Evolutionary conservation across 2,329 filamentous ascomycete genomes (phyloP), one percentile per base, ranked within the genome.

Genomic region (Paecilomyces formosus): DNA sequence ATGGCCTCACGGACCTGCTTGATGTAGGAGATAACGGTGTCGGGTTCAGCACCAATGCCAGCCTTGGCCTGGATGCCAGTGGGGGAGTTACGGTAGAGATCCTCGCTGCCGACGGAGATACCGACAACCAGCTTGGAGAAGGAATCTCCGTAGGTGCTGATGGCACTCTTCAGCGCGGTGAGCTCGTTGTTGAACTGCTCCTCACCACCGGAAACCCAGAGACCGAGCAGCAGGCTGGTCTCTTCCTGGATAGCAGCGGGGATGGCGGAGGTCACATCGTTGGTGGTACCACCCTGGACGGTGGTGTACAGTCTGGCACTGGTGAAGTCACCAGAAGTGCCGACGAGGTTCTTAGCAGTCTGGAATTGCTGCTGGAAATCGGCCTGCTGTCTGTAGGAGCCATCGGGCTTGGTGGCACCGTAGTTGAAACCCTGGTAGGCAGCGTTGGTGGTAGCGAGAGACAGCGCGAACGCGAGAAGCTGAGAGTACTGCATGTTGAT

Each of bases 21-120:
- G 78, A 96, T 90, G 76, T 92, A 94, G 59, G 76, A 73, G 66
- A 85, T 81, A 45, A 96, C 77, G 11, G 78, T 79, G 45, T 79
- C 76, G 4, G 90, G 88, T 54, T 81, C 74, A 49, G 82, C 79
- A 63, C 91, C 91, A 39, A 82, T 72, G 58, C 85, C 83, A 39
- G 85, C 83, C 1, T 84, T 75, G 68, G 85, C 85, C 55, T 79
- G 74, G 61, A 87, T 82, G 58, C 89, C 90, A 9, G 81, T 87
- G n/a, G 84, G 82, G 0, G 89, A 89, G 74, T 82, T 83, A 69
- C 90, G 88, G 81, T 94, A 94, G 51, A 94, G 82, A 72, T 96
- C 92, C 80, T 96, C 92, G 64, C 83, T 89, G 62, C 92, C 92
- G 56, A 96, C 85, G 0, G 90, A 92, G 75, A 96, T 93, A 72